These are phyloP conservation scores for Chromera velia DNA, from an alignment of 73 alveolate species.

Conservation along the genomic window DNA sequence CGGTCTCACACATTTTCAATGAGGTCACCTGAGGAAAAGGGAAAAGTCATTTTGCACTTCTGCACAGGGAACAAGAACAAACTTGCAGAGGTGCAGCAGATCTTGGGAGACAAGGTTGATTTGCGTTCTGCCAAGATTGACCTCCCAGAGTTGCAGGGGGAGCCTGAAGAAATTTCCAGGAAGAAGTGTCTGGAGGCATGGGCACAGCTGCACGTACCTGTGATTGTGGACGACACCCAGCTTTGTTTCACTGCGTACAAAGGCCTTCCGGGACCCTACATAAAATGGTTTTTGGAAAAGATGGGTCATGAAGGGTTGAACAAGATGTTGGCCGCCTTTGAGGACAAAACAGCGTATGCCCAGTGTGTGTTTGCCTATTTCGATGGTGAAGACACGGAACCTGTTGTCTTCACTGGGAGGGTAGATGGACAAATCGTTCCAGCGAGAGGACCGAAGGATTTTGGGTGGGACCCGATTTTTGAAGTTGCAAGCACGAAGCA, in stretches of 20 bases:
- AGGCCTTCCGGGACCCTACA: conserved; percentile 91
- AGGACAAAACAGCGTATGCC: conserved; percentile 75
- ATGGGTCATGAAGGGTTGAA: conserved; percentile 67
- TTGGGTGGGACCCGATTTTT: conserved; percentile 78
- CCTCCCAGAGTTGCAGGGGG: conserved; percentile 77
- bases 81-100: conserved; percentile 43
- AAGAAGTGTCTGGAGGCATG: conserved; percentile 65
- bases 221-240: conserved; percentile 76
- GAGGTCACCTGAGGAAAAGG: no score
- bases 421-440: no score
- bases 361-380: conserved; percentile 73
- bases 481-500: conserved; percentile 61
- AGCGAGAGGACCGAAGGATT: no score
- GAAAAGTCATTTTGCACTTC: no score
- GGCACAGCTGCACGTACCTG: conserved; percentile 49
- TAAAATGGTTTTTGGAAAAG: conserved; percentile 63
- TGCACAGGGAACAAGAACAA: conserved; percentile 52
- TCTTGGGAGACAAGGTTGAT: conserved; percentile 32
- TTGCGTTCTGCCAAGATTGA: conserved; percentile 13
- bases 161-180: conserved; percentile 71
- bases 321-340: conserved; percentile 65
- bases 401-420: no score
- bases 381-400: no score
- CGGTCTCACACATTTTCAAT: no score
- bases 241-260: conserved; percentile 73